Evolutionary conservation across 768 basidiomycete genomes (phyloP).

Genomic region (Suillus plorans): DNA sequence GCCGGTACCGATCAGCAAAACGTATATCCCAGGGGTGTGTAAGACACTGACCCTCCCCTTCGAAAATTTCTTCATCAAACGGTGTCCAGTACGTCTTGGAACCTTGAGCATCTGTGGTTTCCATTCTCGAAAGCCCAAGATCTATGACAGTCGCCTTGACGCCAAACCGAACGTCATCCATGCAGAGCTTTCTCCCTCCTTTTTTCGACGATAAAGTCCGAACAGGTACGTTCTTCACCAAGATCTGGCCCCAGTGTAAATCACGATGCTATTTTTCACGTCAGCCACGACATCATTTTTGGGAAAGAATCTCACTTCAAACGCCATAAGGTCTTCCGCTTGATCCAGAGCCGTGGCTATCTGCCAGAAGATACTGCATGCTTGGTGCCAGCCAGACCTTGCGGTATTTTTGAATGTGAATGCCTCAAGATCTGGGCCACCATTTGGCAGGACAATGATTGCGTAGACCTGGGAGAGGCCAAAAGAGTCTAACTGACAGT

Average conservation of each 20-base stretch:
- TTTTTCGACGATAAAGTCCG: conserved; percentile 36
- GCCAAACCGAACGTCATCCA: conserved; percentile 70
- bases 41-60: conserved; percentile 70
- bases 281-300: conserved; percentile 6
- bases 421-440: conserved; percentile 87
- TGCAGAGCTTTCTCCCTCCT: conserved; percentile 36
- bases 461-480: conserved; percentile 78
- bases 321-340: conserved; percentile 78
- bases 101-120: conserved; percentile 48
- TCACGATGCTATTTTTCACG: conserved; percentile 78
- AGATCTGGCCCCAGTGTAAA: conserved; percentile 97
- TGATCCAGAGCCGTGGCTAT: conserved; percentile 72
- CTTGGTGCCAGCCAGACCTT: conserved; percentile 80
- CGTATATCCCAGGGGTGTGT: not conserved
- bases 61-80: conserved; percentile 87
- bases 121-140: conserved; percentile 88
- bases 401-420: conserved; percentile 61
- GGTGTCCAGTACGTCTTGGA: conserved; percentile 68
- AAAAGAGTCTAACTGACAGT: conserved; percentile 60
- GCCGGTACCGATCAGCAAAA: conserved; percentile 15
- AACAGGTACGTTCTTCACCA: conserved; percentile 60
- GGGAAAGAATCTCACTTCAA: conserved; percentile 65
- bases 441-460: conserved; percentile 87
- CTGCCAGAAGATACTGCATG: conserved; percentile 90
- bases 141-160: conserved; percentile 88